phyloP scores from a whole-genome alignment of 257 asterid genomes.

The Avicennia marina region DNA sequence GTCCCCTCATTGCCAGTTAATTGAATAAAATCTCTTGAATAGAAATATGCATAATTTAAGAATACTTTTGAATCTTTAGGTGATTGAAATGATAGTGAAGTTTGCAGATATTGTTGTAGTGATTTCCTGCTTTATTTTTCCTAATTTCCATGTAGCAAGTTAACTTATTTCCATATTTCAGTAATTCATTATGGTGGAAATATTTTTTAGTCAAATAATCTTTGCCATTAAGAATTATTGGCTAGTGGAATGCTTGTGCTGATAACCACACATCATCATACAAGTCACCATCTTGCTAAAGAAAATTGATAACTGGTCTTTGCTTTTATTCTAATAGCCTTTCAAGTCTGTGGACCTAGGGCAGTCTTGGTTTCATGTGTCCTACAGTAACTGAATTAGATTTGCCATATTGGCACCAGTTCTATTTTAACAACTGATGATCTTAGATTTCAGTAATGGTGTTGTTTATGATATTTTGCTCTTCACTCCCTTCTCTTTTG shows the following conservation, averaged over 20 bases:
- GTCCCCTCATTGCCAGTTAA: no score
- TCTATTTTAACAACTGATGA: constrained; percentile 6
- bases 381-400: neutral
- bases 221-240: neutral
- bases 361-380: neutral
- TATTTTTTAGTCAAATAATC: neutral
- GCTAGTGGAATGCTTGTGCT: neutral
- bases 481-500: constrained; percentile 13
- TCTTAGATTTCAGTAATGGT: neutral
- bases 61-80: no score
- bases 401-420: constrained; percentile 7
- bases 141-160: neutral
- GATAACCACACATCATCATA: neutral
- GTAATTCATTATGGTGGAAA: neutral
- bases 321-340: neutral
- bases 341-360: neutral
- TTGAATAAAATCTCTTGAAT: no score
- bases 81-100: no score
- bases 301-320: neutral
- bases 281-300: neutral
- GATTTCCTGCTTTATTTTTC: neutral
- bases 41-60: no score
- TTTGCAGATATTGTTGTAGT: neutral
- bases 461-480: neutral
- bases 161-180: neutral